These are phyloP conservation scores for Prunus dulcis DNA, from an alignment of 306 rosid genomes.

Conservation along the genomic window DNA sequence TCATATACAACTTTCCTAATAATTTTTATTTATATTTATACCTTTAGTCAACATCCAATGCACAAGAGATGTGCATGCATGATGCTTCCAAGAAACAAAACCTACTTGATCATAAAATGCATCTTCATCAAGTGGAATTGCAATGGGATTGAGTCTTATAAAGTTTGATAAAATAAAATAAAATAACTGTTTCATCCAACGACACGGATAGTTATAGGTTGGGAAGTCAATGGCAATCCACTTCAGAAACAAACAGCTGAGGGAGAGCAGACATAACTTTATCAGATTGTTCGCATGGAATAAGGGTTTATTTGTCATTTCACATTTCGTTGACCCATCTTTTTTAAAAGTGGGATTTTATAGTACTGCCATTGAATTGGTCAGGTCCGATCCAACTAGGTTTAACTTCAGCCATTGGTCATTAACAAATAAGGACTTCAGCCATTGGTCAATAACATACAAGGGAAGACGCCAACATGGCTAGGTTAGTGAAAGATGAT, in stretches of 20 bases:
- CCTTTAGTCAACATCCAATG: too few relatives aligned
- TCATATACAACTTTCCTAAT: too few relatives aligned
- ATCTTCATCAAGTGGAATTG: too few relatives aligned
- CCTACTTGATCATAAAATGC: too few relatives aligned
- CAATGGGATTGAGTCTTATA: not conserved
- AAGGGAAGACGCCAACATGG: too few relatives aligned
- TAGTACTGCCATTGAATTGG: not conserved
- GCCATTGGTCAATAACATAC: too few relatives aligned
- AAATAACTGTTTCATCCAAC: not conserved
- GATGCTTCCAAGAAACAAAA: too few relatives aligned
- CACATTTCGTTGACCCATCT: slow-evolving; percentile 1
- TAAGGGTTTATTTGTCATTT: slow-evolving; percentile 8
- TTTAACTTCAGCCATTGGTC: too few relatives aligned
- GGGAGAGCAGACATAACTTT: not conserved
- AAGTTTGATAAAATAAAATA: not conserved
- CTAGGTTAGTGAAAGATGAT: too few relatives aligned
- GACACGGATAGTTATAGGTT: not conserved
- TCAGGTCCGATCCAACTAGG: not conserved
- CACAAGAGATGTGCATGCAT: too few relatives aligned
- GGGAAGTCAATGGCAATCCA: not conserved
- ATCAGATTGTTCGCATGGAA: not conserved
- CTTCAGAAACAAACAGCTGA: not conserved
- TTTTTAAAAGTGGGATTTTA: not conserved
- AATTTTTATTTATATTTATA: too few relatives aligned
- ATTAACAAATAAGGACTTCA: too few relatives aligned